Conservation (phyloP, 73 alveolate species). For the Stentor roeselii region DNA sequence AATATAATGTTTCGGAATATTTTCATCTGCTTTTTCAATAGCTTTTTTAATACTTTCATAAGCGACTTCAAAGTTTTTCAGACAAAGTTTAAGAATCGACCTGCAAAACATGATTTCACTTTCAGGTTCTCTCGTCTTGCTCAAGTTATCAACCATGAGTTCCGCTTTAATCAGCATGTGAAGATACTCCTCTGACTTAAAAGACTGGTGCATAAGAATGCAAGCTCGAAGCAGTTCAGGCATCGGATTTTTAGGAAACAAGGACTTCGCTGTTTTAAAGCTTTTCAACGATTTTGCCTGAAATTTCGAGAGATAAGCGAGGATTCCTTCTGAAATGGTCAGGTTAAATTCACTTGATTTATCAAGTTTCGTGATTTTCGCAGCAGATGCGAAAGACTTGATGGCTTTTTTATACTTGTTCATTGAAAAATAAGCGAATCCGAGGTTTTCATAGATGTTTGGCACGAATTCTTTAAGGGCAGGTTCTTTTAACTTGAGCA, state of each 20-base stretch:
- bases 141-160: background rate
- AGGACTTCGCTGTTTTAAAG: conserved; percentile 20
- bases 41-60: conserved; percentile 26
- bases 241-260: conserved; percentile 29
- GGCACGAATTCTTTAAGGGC: background rate
- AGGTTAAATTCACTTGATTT: conserved; percentile 26
- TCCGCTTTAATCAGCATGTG: conserved; percentile 8
- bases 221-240: conserved; percentile 31
- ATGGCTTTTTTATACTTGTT: conserved; percentile 27
- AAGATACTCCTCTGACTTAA: conserved; percentile 1
- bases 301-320: background rate
- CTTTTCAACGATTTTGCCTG: background rate
- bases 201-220: conserved; percentile 20
- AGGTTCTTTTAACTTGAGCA: background rate
- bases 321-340: conserved; percentile 30
- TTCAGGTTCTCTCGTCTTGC: background rate
- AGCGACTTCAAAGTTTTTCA: conserved; percentile 29
- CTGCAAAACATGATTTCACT: conserved; percentile 28
- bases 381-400: background rate
- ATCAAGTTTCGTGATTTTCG: background rate
- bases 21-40: conserved; percentile 49
- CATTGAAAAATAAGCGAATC: conserved; percentile 26
- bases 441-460: background rate
- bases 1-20: conserved; percentile 40
- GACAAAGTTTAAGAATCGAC: conserved; percentile 21